Evolutionary conservation across 2,329 filamentous ascomycete species (phyloP).

Genomic region (Chaetomium strumarium): DNA sequence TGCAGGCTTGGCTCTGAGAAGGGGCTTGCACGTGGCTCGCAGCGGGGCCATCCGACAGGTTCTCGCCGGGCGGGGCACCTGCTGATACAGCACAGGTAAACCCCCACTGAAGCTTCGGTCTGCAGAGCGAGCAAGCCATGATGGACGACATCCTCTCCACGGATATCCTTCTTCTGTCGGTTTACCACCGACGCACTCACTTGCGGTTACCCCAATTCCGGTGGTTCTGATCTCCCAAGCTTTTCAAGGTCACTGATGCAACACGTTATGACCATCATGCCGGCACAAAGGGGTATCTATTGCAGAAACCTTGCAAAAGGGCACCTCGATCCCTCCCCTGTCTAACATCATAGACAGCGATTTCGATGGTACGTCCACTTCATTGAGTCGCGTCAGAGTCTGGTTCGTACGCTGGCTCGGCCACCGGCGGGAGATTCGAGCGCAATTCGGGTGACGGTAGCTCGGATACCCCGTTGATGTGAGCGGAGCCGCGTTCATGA

Average conservation of each 20-base stretch:
- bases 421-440: conserved; percentile 26
- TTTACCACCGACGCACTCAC: no score
- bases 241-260: background rate
- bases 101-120: no score
- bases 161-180: no score
- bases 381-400: conserved; percentile 14
- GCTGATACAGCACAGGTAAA: background rate
- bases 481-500: background rate
- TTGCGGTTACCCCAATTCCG: no score
- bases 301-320: conserved; percentile 1
- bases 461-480: conserved; percentile 14
- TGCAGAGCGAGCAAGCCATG: no score
- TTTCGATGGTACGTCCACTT: background rate
- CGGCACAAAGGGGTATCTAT: conserved; percentile 10
- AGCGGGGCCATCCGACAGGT: conserved; percentile 15
- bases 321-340: background rate
- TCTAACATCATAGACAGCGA: background rate
- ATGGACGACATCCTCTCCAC: no score
- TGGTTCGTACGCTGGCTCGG: conserved; percentile 21
- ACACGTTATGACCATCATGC: background rate
- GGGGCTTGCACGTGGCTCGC: conserved; percentile 2
- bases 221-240: no score
- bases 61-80: background rate
- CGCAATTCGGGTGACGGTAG: conserved; percentile 15
- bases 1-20: conserved; percentile 9